Conservation (phyloP, 2,329 filamentous ascomycete genomes). For the Septoria petroselini region DNA sequence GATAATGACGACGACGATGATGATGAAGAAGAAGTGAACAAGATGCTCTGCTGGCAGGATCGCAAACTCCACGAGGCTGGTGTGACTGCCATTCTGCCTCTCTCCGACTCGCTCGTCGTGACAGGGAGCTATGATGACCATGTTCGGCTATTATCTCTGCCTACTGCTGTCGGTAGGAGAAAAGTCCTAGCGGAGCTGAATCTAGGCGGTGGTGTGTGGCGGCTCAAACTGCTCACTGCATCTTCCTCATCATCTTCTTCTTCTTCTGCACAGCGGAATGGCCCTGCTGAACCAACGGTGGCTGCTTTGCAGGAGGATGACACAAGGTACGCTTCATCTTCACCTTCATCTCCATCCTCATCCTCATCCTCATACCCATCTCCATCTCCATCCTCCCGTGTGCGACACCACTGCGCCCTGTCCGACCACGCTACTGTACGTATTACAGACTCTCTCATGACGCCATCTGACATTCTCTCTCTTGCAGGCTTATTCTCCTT, state of each 20-base stretch:
- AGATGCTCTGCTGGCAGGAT: no score
- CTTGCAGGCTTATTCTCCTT: constrained; percentile 57
- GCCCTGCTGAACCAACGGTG: neutral
- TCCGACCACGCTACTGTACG: no score
- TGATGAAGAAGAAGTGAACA: no score
- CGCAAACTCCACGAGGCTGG: constrained; percentile 70
- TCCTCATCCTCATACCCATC: constrained; percentile 1
- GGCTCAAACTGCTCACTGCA: constrained; percentile 61
- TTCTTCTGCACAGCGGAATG: constrained; percentile 9
- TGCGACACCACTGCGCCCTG: neutral
- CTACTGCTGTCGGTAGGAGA: constrained; percentile 40
- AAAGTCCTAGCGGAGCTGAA: constrained; percentile 61
- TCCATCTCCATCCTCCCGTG: constrained; percentile 5
- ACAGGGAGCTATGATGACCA: constrained; percentile 92
- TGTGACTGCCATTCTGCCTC: constrained; percentile 79
- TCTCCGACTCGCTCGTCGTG: constrained; percentile 62
- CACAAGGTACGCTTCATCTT: constrained; percentile 19
- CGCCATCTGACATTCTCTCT: constrained; percentile 22
- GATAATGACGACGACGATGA: no score
- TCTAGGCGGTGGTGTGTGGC: constrained; percentile 82
- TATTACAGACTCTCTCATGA: constrained; percentile 1
- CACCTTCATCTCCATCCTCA: constrained; percentile 1
- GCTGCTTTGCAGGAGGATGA: constrained; percentile 11
- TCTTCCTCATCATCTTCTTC: constrained; percentile 2
- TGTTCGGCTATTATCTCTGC: constrained; percentile 62